Evolutionary conservation across 139 green algal genomes (phyloP), one percentile per base, ranked within the genome.

Genomic region (Trebouxia sp.): DNA sequence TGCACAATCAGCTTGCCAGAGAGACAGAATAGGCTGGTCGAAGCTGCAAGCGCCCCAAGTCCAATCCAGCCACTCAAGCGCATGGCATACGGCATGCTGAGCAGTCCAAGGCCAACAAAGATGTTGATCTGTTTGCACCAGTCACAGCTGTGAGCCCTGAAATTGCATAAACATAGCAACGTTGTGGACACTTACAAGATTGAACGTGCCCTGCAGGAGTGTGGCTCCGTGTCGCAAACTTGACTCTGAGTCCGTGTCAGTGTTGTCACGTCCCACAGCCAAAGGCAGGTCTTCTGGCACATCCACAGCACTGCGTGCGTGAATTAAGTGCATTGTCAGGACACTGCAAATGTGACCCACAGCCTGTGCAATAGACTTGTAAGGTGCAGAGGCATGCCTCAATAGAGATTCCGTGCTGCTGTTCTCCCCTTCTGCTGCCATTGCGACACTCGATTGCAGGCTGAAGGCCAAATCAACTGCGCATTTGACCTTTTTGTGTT

Each of bases 81-180:
- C 22, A 87, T 58, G 15, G 82, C 89, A 80, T 89, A 93, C 1
- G 80, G 80, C 80, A 84, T 84, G 14, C 56, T 77, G 35, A 84
- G 74, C 56, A 84, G 43, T 11, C 74, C 80, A n/a, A 81, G 47
- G 17, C 80, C 80, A 51, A 84, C 65, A 14, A 75, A 84, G 39
- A 84, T 84, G 53, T 84, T 84, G 5, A 80, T 75, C 80, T 84
- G 80, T 41, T 41, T 8, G 26, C 8, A 30, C 37, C 20, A 22
- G 26, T 1, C 62, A 58, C 48, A 22, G 50, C 50, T 22, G 26
- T 58, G 50, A 6, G 26, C 20, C 22, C 20, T 22, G 20, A 1
- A 22, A 17, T 22, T 58, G 50, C 4, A 5, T 22, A 58, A 22
- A 17, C 26, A 6, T 58, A 17, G 22, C 20, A 28, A 22, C 26